Evolutionary conservation across 768 basidiomycete species (phyloP), one percentile per base, ranked within the genome.

Genomic region (Phallus indusiatus): DNA sequence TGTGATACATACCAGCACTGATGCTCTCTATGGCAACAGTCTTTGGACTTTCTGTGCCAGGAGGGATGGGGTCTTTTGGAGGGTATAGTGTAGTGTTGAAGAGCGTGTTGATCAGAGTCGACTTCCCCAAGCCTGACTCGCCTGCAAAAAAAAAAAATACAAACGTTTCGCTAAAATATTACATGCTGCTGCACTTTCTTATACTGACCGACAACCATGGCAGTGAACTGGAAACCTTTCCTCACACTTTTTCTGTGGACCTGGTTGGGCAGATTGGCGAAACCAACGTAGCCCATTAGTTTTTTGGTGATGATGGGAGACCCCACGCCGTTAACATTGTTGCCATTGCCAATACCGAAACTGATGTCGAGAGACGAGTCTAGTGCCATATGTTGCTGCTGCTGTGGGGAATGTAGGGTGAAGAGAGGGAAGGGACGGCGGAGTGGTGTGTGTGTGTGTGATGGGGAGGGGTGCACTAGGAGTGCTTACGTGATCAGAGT

Each of bases 11-110:
- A 95, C 95, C 95, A 65, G 96, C 96, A 64, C 90, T 93, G 68
- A 97, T 98, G 73, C 92, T 95, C 79, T 98, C 94, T 71, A 99
- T 97, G 60, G 93, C 84, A 65, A 98, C 96, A 1, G 96, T 98
- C 76, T 90, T 89, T 18, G 93, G 81, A 56, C 84, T 78, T 69
- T 98, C 96, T 28, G 85, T 81, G 50, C 91, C 83, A 42, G 94
- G 96, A 37, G 86, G 83, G 17, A 85, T 76, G 53, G 90, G 83
- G 65, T 88, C 84, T 74, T 94, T 94, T 63, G 86, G 83, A 46
- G 91, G 86, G 74, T 97, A 96, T 61, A 99, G 88, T 60, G 85
- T 82, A 46, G 96, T 97, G 72, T 96, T 92, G 84, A 99, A 99
- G 64, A 99, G 81, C 18, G 96, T 99, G 75, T 99, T 99, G 73